Percentiles rank a stretch among this genome's conserved stretches.
Evolutionary conservation across 1,284 basidiomycete genomes (phyloP).

Genomic region (Cryptococcus sp.): DNA sequence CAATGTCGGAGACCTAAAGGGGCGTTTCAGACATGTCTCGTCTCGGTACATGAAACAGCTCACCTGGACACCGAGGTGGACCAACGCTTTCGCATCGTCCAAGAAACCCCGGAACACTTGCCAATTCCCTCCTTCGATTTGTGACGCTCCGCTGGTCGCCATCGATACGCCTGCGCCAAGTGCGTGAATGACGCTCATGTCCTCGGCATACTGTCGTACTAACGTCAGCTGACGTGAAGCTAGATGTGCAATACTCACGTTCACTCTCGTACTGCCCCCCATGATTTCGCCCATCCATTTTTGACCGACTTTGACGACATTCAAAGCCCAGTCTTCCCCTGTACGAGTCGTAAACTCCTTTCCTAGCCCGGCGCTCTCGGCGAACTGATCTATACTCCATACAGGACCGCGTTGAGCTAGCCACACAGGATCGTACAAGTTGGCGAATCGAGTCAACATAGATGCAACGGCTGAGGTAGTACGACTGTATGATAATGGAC

Average conservation of each 20-base stretch:
- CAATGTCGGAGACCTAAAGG: slow-evolving; percentile 33
- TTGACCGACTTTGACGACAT: slow-evolving; percentile 60
- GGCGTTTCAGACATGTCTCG: background rate
- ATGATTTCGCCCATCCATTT: slow-evolving; percentile 75
- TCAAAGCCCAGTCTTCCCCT: slow-evolving; percentile 63
- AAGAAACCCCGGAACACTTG: slow-evolving; percentile 83
- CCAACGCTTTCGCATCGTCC: slow-evolving; percentile 64
- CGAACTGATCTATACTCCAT: slow-evolving; percentile 38
- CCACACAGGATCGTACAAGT: slow-evolving; percentile 42
- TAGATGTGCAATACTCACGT: slow-evolving; percentile 57
- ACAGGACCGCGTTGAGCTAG: slow-evolving; percentile 34
- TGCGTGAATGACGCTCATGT: slow-evolving; percentile 74
- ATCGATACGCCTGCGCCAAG: slow-evolving; percentile 74
- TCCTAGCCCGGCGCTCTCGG: slow-evolving; percentile 37
- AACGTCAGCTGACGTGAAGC: background rate
- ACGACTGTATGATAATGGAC: slow-evolving; percentile 65
- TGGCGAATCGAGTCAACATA: slow-evolving; percentile 34
- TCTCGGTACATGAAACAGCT: slow-evolving; percentile 18
- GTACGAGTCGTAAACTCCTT: slow-evolving; percentile 58
- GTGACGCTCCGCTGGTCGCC: slow-evolving; percentile 68
- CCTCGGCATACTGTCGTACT: slow-evolving; percentile 55
- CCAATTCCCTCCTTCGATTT: slow-evolving; percentile 79
- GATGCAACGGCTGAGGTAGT: slow-evolving; percentile 54
- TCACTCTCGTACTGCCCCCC: slow-evolving; percentile 81
- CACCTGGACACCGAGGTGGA: slow-evolving; percentile 70